A percentile compares a stretch with the other conserved stretches of the same genome.
phyloP scores from a whole-genome alignment of 305 asterid genomes.

The Plantago coronopus region DNA sequence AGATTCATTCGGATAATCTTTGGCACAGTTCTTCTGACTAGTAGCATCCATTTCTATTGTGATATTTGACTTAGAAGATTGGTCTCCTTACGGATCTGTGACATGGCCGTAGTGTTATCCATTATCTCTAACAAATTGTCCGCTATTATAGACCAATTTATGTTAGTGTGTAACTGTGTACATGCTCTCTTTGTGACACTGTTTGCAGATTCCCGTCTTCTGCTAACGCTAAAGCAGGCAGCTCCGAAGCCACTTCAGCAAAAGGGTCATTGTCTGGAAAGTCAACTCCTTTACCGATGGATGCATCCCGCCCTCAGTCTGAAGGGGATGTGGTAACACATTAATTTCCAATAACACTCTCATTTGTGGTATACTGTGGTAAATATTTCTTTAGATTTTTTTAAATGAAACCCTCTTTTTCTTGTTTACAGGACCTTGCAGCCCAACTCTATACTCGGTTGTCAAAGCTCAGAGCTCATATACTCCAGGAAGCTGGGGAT shows the following conservation, averaged over 20 bases:
- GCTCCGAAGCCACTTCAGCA: slow-evolving; percentile 64
- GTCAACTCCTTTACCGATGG: slow-evolving; percentile 37
- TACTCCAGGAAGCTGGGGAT: slow-evolving; percentile 63
- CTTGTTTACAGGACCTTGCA: slow-evolving; percentile 45
- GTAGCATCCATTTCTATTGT: too few species aligned
- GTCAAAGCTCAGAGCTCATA: slow-evolving; percentile 56
- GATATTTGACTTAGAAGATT: too few species aligned
- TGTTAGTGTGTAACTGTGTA: too few species aligned
- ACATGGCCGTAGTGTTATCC: neutral
- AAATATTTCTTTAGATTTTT: neutral
- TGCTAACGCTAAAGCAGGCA: slow-evolving; percentile 52
- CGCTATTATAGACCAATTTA: too few species aligned
- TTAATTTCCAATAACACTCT: slow-evolving; percentile 11
- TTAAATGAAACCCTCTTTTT: slow-evolving; percentile 9
- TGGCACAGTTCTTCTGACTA: too few species aligned
- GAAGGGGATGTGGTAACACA: slow-evolving; percentile 52
- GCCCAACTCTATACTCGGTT: slow-evolving; percentile 55
- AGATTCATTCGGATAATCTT: too few species aligned
- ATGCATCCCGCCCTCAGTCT: slow-evolving; percentile 46
- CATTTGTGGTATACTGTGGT: slow-evolving; percentile 10
- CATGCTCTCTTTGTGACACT: neutral
- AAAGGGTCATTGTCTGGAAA: slow-evolving; percentile 60
- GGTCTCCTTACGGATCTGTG: too few species aligned
- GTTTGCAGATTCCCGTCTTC: slow-evolving; percentile 62
- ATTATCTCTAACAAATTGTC: neutral